These are phyloP conservation scores for Rhodotorula glutinis DNA, from an alignment of 1,284 basidiomycete species.

Conservation along the genomic window DNA sequence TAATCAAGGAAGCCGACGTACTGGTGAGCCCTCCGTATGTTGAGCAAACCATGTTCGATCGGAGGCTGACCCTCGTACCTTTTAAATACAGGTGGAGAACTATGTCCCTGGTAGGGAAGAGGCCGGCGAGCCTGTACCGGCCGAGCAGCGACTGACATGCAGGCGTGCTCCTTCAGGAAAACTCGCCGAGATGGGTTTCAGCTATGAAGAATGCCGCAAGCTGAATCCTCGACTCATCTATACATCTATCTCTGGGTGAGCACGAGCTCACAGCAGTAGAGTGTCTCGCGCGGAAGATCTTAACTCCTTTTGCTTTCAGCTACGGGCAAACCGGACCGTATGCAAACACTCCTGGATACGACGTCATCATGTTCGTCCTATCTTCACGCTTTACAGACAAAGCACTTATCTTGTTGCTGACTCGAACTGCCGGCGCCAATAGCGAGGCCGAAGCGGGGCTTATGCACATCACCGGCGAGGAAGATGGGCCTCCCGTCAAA, in stretches of 20 bases:
- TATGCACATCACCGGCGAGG: constrained; percentile 94
- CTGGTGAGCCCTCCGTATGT: constrained; percentile 55
- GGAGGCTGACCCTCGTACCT: not conserved
- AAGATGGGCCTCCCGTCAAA: constrained; percentile 81
- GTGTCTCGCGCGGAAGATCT: not conserved
- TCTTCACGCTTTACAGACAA: too few species aligned
- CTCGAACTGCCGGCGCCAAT: constrained; percentile 43
- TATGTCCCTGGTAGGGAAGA: constrained; percentile 48
- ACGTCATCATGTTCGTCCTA: constrained; percentile 56
- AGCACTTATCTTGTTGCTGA: too few species aligned
- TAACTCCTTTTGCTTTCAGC: constrained; percentile 52
- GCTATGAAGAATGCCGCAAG: constrained; percentile 74
- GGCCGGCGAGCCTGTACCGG: too few species aligned
- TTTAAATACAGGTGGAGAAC: constrained; percentile 58
- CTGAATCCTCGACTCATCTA: constrained; percentile 83
- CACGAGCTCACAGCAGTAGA: too few species aligned
- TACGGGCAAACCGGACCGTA: constrained; percentile 94
- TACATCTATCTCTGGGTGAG: constrained; percentile 76
- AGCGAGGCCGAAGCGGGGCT: constrained; percentile 87
- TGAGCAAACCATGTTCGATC: not conserved
- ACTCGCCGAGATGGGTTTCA: constrained; percentile 75
- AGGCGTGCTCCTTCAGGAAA: constrained; percentile 58
- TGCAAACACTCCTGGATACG: constrained; percentile 76
- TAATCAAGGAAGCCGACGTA: constrained; percentile 75
- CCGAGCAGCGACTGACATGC: too few species aligned